Evolutionary conservation across 257 asterid species (phyloP).

Genomic region (Linderniella brevidens): DNA sequence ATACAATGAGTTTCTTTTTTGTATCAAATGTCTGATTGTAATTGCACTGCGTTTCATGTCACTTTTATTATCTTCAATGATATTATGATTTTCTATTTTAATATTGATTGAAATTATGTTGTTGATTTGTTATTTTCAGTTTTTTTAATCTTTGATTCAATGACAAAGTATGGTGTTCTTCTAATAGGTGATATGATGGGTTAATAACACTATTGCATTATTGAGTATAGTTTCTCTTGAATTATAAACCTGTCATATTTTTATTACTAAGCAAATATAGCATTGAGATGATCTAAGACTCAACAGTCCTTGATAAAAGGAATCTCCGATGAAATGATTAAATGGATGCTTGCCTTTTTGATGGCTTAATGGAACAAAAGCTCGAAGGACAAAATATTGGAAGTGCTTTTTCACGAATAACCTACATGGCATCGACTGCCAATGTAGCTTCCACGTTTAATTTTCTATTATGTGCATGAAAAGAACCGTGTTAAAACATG

Average conservation of each 20-base stretch:
- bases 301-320: neutral
- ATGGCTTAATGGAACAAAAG: neutral
- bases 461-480: neutral
- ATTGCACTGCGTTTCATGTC: too few relatives aligned
- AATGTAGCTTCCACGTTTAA: neutral
- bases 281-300: neutral
- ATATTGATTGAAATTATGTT: too few relatives aligned
- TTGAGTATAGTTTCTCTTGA: neutral
- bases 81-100: too few relatives aligned
- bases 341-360: neutral
- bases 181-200: too few relatives aligned
- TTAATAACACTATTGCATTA: neutral
- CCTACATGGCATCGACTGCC: neutral
- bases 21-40: too few relatives aligned
- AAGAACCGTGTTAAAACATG: too few relatives aligned
- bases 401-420: neutral
- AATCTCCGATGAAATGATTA: neutral
- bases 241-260: neutral
- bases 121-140: too few relatives aligned
- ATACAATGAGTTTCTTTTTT: too few relatives aligned
- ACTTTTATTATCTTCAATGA: too few relatives aligned
- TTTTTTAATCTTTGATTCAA: too few relatives aligned
- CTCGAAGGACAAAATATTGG: slow-evolving; percentile 1
- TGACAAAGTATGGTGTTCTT: too few relatives aligned
- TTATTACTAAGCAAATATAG: neutral